A percentile compares a stretch with the other conserved stretches of the same genome.
Evolutionary conservation across 2,329 filamentous ascomycete genomes (phyloP).

Genomic region (Drechslerella coelobrocha): DNA sequence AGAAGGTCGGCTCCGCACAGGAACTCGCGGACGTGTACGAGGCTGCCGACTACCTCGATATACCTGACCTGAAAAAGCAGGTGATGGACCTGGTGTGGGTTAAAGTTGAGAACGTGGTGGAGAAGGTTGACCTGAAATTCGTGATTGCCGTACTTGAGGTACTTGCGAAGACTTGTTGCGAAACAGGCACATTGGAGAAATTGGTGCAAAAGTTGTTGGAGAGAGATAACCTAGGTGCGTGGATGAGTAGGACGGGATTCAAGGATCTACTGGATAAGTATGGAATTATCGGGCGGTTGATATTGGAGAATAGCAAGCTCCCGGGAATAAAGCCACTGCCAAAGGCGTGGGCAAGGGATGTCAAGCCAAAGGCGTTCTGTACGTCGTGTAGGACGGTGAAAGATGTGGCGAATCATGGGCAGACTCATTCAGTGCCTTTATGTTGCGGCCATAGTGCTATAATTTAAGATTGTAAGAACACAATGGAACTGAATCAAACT

Average conservation of each 20-base stretch:
- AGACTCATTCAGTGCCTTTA: not conserved
- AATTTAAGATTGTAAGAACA: not conserved
- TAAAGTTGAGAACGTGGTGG: slow-evolving; percentile 6
- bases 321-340: slow-evolving; percentile 9
- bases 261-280: slow-evolving; percentile 20
- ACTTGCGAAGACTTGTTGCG: slow-evolving; percentile 17
- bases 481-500: not conserved
- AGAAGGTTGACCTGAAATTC: slow-evolving; percentile 16
- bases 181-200: slow-evolving; percentile 7
- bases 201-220: slow-evolving; percentile 21
- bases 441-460: slow-evolving; percentile 12
- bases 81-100: slow-evolving; percentile 17
- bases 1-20: not conserved
- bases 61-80: slow-evolving; percentile 12
- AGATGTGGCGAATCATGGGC: slow-evolving; percentile 1
- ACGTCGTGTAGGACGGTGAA: slow-evolving; percentile 14
- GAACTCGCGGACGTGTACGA: slow-evolving; percentile 17
- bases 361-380: slow-evolving; percentile 18
- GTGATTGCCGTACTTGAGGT: slow-evolving; percentile 20
- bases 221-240: slow-evolving; percentile 12
- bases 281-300: slow-evolving; percentile 25
- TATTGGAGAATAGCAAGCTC: slow-evolving; percentile 21
- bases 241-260: slow-evolving; percentile 18
- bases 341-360: slow-evolving; percentile 16
- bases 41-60: slow-evolving; percentile 24